Evolutionary conservation across 139 green algal species (phyloP), one percentile per base, ranked within the genome.

Genomic region (Auxenochlorella pyrenoidosa): DNA sequence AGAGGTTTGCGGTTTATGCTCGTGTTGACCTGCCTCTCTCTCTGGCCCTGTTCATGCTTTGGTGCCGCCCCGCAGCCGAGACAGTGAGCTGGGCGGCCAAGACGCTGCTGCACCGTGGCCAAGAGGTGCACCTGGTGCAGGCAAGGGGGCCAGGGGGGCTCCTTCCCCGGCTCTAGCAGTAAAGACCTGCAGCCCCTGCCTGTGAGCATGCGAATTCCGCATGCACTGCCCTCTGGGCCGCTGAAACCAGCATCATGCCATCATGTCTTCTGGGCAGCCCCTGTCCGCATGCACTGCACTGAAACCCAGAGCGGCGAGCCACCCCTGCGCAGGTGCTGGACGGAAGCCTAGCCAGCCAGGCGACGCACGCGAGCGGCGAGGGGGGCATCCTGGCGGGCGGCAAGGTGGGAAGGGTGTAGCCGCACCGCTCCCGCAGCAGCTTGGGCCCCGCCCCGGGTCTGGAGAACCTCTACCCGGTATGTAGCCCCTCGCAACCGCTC

Each of bases 251-350:
- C n/a, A n/a, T n/a, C n/a, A n/a, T n/a, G n/a, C n/a, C n/a, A n/a
- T n/a, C n/a, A n/a, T n/a, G n/a, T n/a, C n/a, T n/a, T n/a, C n/a
- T n/a, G n/a, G n/a, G n/a, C n/a, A n/a, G n/a, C n/a, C n/a, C n/a
- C n/a, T n/a, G n/a, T n/a, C n/a, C n/a, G n/a, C n/a, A n/a, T n/a
- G n/a, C n/a, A n/a, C n/a, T n/a, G n/a, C n/a, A n/a, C n/a, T n/a
- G n/a, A n/a, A n/a, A n/a, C n/a, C n/a, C n/a, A n/a, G n/a, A n/a
- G n/a, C n/a, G n/a, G n/a, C n/a, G n/a, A n/a, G n/a, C n/a, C n/a
- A n/a, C n/a, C n/a, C n/a, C n/a, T n/a, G n/a, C n/a, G n/a, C 75
- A 81, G 75, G 75, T 81, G 41, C 75, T 81, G 75, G 75, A 81
- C 44, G 51, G 36, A 43, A 54, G 43, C n/a, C 44, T 26, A 43